Percentiles rank a stretch among this genome's conserved stretches.
Conservation (phyloP, 164 flowering plant species). For the Stephania cephalantha region DNA sequence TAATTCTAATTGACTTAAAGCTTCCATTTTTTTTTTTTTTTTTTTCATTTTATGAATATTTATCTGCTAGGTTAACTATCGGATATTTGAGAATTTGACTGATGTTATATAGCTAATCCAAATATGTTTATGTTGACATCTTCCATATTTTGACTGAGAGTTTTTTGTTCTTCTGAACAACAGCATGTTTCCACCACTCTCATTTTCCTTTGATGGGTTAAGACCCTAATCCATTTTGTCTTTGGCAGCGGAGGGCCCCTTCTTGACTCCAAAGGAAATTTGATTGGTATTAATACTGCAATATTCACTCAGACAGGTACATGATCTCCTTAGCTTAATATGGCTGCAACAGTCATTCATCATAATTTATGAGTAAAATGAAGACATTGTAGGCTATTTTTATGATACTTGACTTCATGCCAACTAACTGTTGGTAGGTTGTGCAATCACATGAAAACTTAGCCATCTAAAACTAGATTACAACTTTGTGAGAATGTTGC, state of each 20-base stretch:
- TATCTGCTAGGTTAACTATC: background rate
- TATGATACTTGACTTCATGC: too few species aligned
- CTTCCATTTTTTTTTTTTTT: background rate
- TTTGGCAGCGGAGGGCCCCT: constrained; percentile 87
- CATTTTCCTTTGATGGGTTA: background rate
- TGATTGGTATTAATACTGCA: constrained; percentile 92
- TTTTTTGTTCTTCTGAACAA: background rate
- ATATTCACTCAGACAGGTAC: constrained; percentile 91
- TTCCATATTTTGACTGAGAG: background rate
- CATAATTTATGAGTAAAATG: background rate
- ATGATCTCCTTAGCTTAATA: background rate
- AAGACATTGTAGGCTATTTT: background rate
- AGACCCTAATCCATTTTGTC: constrained; percentile 8
- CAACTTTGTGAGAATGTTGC: background rate
- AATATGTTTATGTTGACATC: background rate
- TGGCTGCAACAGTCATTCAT: background rate
- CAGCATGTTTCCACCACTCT: background rate
- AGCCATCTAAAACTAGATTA: background rate
- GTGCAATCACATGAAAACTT: too few species aligned
- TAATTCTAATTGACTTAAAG: background rate
- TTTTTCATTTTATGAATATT: too few species aligned
- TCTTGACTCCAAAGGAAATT: constrained; percentile 78
- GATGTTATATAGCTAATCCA: background rate
- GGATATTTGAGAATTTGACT: background rate
- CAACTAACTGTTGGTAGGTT: too few species aligned